Evolutionary conservation across 1,139 yeast species (phyloP).

Genomic region (Saccharomyces pastorianus): DNA sequence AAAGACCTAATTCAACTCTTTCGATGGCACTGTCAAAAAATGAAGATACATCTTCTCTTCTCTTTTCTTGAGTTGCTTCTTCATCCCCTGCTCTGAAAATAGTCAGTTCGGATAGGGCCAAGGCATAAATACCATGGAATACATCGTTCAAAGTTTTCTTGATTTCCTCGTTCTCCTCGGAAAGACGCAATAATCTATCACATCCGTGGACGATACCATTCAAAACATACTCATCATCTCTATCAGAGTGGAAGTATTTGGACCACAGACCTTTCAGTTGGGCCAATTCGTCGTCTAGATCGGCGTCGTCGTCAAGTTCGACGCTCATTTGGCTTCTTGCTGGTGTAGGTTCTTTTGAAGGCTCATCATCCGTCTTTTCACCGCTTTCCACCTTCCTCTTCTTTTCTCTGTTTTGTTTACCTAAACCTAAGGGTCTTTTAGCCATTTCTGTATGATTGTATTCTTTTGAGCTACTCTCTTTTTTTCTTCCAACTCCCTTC

Average conservation of each 20-base stretch:
- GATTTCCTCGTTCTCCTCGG: slow-evolving; percentile 29
- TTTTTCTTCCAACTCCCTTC: not conserved
- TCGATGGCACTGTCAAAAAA: slow-evolving; percentile 67
- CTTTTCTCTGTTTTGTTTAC: slow-evolving; percentile 49
- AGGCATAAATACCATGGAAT: slow-evolving; percentile 68
- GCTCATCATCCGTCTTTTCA: slow-evolving; percentile 5
- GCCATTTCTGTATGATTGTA: slow-evolving; percentile 38
- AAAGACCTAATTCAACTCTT: slow-evolving; percentile 55
- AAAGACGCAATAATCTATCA: slow-evolving; percentile 60
- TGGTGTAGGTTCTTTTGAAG: slow-evolving; percentile 15
- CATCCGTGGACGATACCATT: slow-evolving; percentile 90
- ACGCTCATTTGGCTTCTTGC: slow-evolving; percentile 40
- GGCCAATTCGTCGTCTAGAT: slow-evolving; percentile 68
- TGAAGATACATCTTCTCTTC: slow-evolving; percentile 39
- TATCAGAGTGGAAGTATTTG: slow-evolving; percentile 47
- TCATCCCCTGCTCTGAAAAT: slow-evolving; percentile 39
- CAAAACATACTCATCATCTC: slow-evolving; percentile 54
- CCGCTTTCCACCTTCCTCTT: slow-evolving; percentile 19
- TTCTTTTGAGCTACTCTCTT: not conserved
- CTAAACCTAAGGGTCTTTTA: slow-evolving; percentile 76
- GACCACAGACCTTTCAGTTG: slow-evolving; percentile 68
- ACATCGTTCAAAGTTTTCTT: slow-evolving; percentile 40
- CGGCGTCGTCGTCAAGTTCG: slow-evolving; percentile 61
- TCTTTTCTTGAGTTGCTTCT: slow-evolving; percentile 24
- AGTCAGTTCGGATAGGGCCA: slow-evolving; percentile 63